Conservation (phyloP, 1,284 basidiomycete species). For the Heterobasidion parviporum region DNA sequence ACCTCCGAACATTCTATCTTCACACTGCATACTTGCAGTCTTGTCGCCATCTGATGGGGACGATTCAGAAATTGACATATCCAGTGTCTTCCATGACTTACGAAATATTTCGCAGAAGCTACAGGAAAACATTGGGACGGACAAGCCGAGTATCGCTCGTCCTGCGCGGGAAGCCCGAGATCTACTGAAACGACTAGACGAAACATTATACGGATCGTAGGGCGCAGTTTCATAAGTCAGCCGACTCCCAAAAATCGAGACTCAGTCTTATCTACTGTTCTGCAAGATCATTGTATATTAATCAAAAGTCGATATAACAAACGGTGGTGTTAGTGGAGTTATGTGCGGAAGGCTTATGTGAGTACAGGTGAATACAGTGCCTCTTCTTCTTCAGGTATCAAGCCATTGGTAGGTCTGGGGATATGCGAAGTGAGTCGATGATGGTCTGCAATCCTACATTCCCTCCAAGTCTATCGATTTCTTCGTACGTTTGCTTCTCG, state of each 20-base stretch:
- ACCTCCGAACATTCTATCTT: constrained; percentile 52
- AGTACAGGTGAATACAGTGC: too few species aligned
- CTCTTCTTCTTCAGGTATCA: neutral
- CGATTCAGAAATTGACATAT: constrained; percentile 19
- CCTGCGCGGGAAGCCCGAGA: constrained; percentile 85
- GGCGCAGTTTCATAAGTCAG: neutral
- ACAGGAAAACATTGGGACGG: constrained; percentile 60
- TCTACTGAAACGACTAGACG: constrained; percentile 42
- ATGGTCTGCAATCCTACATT: constrained; percentile 40
- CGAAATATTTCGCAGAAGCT: constrained; percentile 70
- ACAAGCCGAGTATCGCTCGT: constrained; percentile 69
- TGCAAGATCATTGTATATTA: too few species aligned
- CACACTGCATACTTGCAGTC: constrained; percentile 59
- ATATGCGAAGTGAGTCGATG: constrained; percentile 28
- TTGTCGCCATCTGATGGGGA: constrained; percentile 45
- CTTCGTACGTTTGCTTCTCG: constrained; percentile 43
- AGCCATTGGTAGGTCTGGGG: neutral
- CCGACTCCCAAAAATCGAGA: too few species aligned
- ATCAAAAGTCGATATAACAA: too few species aligned
- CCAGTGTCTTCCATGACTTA: constrained; percentile 61
- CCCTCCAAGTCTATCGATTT: constrained; percentile 53
- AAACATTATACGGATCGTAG: constrained; percentile 2
- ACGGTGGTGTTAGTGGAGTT: too few species aligned
- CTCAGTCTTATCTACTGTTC: too few species aligned
- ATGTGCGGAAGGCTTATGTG: too few species aligned